A percentile compares a stretch with the other conserved stretches of the same genome.
These are phyloP conservation scores for Pleurotus sapidus DNA, from an alignment of 768 basidiomycete species.

Conservation along the genomic window DNA sequence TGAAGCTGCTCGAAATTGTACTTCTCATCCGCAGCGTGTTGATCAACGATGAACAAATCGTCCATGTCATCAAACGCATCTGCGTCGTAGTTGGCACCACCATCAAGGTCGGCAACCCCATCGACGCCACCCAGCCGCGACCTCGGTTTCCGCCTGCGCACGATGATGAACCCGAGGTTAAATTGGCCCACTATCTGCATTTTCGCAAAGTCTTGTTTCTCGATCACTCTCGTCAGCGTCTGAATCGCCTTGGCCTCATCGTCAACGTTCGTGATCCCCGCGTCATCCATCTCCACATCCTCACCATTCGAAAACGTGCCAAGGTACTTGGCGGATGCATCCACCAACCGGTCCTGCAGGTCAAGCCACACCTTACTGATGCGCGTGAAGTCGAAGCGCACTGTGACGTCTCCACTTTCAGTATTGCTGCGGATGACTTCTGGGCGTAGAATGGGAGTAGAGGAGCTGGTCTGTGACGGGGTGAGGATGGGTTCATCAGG, in stretches of 20 bases:
- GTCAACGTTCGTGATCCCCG: conserved; percentile 37
- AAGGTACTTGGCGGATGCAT: background rate
- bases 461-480: conserved; percentile 1
- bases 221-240: conserved; percentile 79
- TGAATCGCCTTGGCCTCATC: conserved; percentile 56
- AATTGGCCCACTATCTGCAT: conserved; percentile 95
- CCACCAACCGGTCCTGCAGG: conserved; percentile 5
- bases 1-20: conserved; percentile 97
- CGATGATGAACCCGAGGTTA: conserved; percentile 92
- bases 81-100: background rate
- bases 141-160: conserved; percentile 48
- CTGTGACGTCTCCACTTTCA: conserved; percentile 18
- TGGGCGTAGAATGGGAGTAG: conserved; percentile 24
- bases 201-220: conserved; percentile 76
- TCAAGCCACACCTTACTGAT: conserved; percentile 22
- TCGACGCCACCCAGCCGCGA: background rate
- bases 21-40: conserved; percentile 98
- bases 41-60: conserved; percentile 95
- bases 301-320: background rate
- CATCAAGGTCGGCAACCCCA: background rate
- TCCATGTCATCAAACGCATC: conserved; percentile 42
- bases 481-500: conserved; percentile 6
- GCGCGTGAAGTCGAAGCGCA: conserved; percentile 32
- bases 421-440: conserved; percentile 38
- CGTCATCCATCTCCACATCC: conserved; percentile 22